Evolutionary conservation across 345 rosid species (phyloP), one percentile per base, ranked within the genome.

Genomic region (Balakata baccata): DNA sequence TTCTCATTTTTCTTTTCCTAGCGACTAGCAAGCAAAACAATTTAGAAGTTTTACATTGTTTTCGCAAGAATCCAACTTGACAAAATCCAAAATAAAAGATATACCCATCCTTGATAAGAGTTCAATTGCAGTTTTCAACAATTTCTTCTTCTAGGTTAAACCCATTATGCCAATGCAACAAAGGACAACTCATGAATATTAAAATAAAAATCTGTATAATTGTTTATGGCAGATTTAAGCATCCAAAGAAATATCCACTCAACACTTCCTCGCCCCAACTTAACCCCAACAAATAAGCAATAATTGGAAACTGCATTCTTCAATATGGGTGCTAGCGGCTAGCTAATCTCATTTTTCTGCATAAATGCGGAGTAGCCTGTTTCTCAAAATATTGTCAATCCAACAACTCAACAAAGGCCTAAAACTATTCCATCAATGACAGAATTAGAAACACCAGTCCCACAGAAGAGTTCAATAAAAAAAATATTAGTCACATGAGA

Each of bases 181-280:
- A 37, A 0, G 8, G 37, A 11, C 46, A 62, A 64, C 13, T 17
- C 22, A 38, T 6, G 56, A 67, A 67, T 38, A 38, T 12, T 2
- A 18, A 23, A 25, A 18, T 8, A 2, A 13, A 17, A 69, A 38
- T 45, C n/a, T 61, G 8, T 6, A 23, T 12, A 12, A 38, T 20
- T 3, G 11, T 38, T 22, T 17, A 54, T 41, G n/a, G 51, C 64
- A 38, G 62, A 20, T 41, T 51, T 69, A 54, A 69, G 63, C 49
- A 69, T 20, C 72, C 11, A 46, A 14, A 69, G 72, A 37, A 23
- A 56, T 29, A 69, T 43, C 64, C 37, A 69, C 4, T 57, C 43
- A 54, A 57, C 13, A 57, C 61, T 57, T 20, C 11, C n/a, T 23
- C 61, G 4, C 7, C 18, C 39, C 49, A 12, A 54, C 70, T 8